Evolutionary conservation across 257 asterid species (phyloP), one percentile per base, ranked within the genome.

Genomic region (Mitragyna speciosa): DNA sequence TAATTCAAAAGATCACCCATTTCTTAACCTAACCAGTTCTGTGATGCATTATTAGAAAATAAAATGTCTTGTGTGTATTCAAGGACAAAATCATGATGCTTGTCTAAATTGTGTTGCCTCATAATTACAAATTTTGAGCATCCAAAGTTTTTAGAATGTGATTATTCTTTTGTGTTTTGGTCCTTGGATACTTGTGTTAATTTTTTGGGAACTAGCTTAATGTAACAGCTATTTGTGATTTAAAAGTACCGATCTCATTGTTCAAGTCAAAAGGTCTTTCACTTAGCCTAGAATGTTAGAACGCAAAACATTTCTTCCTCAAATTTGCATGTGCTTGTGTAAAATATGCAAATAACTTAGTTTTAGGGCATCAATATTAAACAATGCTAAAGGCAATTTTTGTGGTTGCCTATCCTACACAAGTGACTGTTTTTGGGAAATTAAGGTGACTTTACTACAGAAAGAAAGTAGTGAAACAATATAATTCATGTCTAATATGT

Each of bases 401-500:
- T 28, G 1, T 16, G 31, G 64, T 51, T 51, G 63, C 76, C 47
- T 36, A 6, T 47, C 7, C 64, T 56, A 56, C n/a, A 33, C 36
- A 56, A 36, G 45, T 30, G 22, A 12, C 20, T 14, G 28, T 26
- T 36, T 36, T 36, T 36, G 2, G 4, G 4, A 36, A 36, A 36
- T 36, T 36, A 36, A 36, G 41, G n/a, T n/a, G n/a, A n/a, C n/a
- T n/a, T n/a, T n/a, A n/a, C n/a, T n/a, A n/a, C n/a, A n/a, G n/a
- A 39, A 59, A 59, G 26, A n/a, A 75, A 75, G 58, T 39, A 15
- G 56, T 2, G 41, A 41, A 45, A 26, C 28, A 30, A 26, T 6
- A 64, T 64, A 63, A 76, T 76, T 63, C 33, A 76, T 76, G 79
- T 76, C 73, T 47, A 76, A 76, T 76, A 39, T 39, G 63, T 30